Percentiles rank a stretch among this genome's conserved stretches.
These are phyloP conservation scores for Pichia cabralensis DNA, from an alignment of 805 yeast genomes.

Conservation along the genomic window DNA sequence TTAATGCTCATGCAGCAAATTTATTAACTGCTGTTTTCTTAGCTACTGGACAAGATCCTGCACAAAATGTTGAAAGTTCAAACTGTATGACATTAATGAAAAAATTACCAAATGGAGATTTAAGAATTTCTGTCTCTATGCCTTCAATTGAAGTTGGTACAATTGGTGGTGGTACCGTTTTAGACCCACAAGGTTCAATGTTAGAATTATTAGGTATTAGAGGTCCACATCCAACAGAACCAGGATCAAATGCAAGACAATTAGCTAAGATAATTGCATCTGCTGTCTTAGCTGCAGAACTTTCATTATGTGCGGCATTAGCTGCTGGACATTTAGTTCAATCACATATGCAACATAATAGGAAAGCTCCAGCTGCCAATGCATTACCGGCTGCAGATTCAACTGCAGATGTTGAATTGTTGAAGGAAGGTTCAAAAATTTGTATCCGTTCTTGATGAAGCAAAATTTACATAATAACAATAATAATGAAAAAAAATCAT, in stretches of 20 bases:
- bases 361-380: constrained; percentile 31
- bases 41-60: constrained; percentile 99
- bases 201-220: constrained; percentile 86
- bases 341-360: constrained; percentile 93
- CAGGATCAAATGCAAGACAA: constrained; percentile 92
- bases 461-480: no score
- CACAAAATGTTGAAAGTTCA: constrained; percentile 95
- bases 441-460: constrained; percentile 63
- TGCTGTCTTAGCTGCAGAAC: constrained; percentile 92
- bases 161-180: constrained; percentile 96
- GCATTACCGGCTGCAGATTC: constrained; percentile 18
- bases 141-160: constrained; percentile 99
- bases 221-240: constrained; percentile 89
- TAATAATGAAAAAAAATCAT: not conserved
- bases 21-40: constrained; percentile 87
- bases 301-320: constrained; percentile 88
- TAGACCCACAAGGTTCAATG: constrained; percentile 97
- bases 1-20: constrained; percentile 97
- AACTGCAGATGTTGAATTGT: constrained; percentile 32
- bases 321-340: constrained; percentile 98
- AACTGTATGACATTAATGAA: constrained; percentile 96
- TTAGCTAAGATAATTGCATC: constrained; percentile 89
- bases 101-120: constrained; percentile 62
- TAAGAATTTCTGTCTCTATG: constrained; percentile 95
- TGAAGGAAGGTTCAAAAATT: constrained; percentile 63